phyloP scores from a whole-genome alignment of 2,329 filamentous ascomycete genomes.

The Thelonectria blattea region DNA sequence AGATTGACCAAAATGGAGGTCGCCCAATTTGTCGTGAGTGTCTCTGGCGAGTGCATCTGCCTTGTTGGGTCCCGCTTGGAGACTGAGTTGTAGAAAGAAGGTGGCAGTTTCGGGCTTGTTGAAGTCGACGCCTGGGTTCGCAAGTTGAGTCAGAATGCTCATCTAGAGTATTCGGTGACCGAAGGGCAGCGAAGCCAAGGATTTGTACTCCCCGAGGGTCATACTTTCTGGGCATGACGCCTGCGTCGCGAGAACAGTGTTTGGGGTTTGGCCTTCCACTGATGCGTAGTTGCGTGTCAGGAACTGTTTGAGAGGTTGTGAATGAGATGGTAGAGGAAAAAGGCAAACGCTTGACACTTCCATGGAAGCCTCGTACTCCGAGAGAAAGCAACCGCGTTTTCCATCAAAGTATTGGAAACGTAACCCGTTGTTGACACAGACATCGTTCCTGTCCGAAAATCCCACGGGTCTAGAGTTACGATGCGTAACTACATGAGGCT shows the following conservation, averaged over 20 bases:
- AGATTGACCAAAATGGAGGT: slow-evolving; percentile 15
- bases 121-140: slow-evolving; percentile 32
- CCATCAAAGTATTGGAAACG: slow-evolving; percentile 29
- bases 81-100: slow-evolving; percentile 31
- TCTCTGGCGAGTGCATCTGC: neutral
- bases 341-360: slow-evolving; percentile 21
- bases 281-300: slow-evolving; percentile 1
- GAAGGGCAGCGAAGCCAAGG: slow-evolving; percentile 29
- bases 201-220: slow-evolving; percentile 59
- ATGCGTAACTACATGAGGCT: slow-evolving; percentile 27
- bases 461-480: slow-evolving; percentile 6
- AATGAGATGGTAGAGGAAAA: slow-evolving; percentile 20
- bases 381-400: neutral
- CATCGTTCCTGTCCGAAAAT: slow-evolving; percentile 12
- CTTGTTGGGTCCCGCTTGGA: slow-evolving; percentile 26
- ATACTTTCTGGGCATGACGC: slow-evolving; percentile 47
- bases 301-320: slow-evolving; percentile 23
- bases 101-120: slow-evolving; percentile 29
- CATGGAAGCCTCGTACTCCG: neutral
- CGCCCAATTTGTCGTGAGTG: slow-evolving; percentile 8
- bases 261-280: neutral
- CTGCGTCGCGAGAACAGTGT: neutral
- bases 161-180: slow-evolving; percentile 31
- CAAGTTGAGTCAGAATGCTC: slow-evolving; percentile 31
- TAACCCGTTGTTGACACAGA: slow-evolving; percentile 36